Percentiles rank a stretch among this genome's conserved stretches.
phyloP scores from a whole-genome alignment of 179 eudicot species.

The Heliamphora ciliata region DNA sequence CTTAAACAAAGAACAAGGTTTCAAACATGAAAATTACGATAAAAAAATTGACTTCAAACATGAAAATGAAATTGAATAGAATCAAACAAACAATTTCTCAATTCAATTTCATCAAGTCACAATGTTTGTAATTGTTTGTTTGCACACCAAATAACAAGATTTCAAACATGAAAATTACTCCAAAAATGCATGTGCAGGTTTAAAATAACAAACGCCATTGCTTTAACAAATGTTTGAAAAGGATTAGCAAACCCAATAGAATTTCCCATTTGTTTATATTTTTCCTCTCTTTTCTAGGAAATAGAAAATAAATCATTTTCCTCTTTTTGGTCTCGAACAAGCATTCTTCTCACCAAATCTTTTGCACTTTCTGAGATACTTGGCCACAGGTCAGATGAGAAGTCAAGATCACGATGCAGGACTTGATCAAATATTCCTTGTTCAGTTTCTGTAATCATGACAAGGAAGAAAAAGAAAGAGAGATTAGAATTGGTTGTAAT shows the following conservation, averaged over 20 bases:
- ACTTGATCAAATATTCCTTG: conserved; percentile 74
- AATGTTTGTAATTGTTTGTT: background rate
- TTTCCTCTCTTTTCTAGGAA: background rate
- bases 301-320: conserved; percentile 1
- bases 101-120: too few species aligned
- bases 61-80: too few species aligned
- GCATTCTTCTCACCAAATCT: conserved; percentile 60
- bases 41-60: too few species aligned
- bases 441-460: conserved; percentile 36
- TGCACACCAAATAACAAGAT: background rate
- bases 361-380: conserved; percentile 60
- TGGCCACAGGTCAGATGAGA: conserved; percentile 63
- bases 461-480: background rate
- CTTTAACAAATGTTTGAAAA: background rate
- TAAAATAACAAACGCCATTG: background rate
- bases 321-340: conserved; percentile 48
- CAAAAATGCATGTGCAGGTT: background rate
- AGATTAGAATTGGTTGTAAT: background rate
- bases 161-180: background rate
- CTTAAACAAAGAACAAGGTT: too few species aligned
- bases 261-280: background rate
- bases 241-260: background rate
- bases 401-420: conserved; percentile 65
- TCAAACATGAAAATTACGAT: too few species aligned
- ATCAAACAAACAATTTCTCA: too few species aligned